Conservation (phyloP, 257 asterid species). For the Capsicum pubescens region DNA sequence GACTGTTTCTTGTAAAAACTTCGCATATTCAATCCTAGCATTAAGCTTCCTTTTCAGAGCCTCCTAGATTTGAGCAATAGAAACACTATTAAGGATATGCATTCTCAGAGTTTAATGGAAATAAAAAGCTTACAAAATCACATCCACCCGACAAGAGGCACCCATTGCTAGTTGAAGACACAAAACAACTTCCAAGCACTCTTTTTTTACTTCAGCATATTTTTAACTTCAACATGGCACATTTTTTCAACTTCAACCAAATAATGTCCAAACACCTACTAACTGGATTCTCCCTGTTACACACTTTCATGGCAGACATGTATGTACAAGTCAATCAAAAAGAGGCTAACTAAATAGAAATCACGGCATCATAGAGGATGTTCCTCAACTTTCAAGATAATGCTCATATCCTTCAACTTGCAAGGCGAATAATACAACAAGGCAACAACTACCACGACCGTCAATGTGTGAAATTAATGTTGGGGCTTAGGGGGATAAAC, state of each 20-base stretch:
- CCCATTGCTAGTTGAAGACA: background rate
- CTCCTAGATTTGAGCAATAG: constrained; percentile 53
- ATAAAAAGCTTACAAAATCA: constrained; percentile 5
- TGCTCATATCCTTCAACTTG: constrained; percentile 12
- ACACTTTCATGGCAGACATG: background rate
- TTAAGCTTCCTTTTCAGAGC: constrained; percentile 73
- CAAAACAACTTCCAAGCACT: background rate
- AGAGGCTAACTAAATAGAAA: background rate
- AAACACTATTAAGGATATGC: background rate
- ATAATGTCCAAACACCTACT: constrained; percentile 13
- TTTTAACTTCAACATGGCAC: background rate
- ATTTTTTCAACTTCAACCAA: background rate
- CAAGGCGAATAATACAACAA: background rate
- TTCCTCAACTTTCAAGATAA: constrained; percentile 4
- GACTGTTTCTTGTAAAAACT: constrained; percentile 87
- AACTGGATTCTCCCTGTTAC: background rate
- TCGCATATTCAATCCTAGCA: constrained; percentile 87
- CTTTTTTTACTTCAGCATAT: background rate
- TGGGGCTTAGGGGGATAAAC: background rate
- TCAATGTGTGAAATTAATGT: background rate
- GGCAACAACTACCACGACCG: background rate
- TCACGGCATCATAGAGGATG: background rate
- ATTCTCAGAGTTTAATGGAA: background rate
- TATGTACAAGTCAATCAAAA: background rate
- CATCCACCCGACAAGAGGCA: background rate